Evolutionary conservation across 495 filamentous ascomycete species (phyloP), one percentile per base, ranked within the genome.

Genomic region (Bryoglossum gracile): DNA sequence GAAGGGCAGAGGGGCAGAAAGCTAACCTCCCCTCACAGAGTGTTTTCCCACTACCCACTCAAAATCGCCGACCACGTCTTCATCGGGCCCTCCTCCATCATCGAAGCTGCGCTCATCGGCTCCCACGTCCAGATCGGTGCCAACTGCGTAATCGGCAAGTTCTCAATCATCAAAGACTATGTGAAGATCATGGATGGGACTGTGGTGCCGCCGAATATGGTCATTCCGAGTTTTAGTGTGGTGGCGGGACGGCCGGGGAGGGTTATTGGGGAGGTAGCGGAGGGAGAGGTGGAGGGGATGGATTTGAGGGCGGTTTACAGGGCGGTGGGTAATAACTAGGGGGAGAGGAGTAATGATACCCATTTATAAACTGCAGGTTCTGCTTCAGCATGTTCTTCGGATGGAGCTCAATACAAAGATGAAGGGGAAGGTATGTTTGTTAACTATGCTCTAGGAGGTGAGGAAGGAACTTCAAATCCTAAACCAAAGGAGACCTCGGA

Each of bases 11-110:
- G n/a, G n/a, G n/a, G n/a, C n/a, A n/a, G n/a, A n/a, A n/a, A n/a
- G n/a, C n/a, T n/a, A n/a, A n/a, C n/a, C n/a, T 47, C 4, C 4
- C 9, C 10, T 30, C 17, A 34, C 53, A 81, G 77, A 3, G 61
- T 65, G 6, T 82, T 79, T 55, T 84, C 80, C 3, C 90, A 84
- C 68, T 86, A 84, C 56, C 88, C 89, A 34, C 80, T 94, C 51
- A 87, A 90, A 62, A 86, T 98, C 46, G 89, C 89, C 26, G 86
- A 95, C 59, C 89, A 96, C 65, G 87, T 94, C 50, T 95, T 88
- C 62, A 74, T 98, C 33, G 88, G 87, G 22, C 76, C 82, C 51
- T 64, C 70, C 30, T 76, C 82, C 44, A 75, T 90, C 47, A 67
- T 92, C 33, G 85, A 90, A 65, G 88, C 88, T 8, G 87, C 87